Conservation (phyloP, 2,329 filamentous ascomycete genomes). For the Pseudopithomyces chartarum region DNA sequence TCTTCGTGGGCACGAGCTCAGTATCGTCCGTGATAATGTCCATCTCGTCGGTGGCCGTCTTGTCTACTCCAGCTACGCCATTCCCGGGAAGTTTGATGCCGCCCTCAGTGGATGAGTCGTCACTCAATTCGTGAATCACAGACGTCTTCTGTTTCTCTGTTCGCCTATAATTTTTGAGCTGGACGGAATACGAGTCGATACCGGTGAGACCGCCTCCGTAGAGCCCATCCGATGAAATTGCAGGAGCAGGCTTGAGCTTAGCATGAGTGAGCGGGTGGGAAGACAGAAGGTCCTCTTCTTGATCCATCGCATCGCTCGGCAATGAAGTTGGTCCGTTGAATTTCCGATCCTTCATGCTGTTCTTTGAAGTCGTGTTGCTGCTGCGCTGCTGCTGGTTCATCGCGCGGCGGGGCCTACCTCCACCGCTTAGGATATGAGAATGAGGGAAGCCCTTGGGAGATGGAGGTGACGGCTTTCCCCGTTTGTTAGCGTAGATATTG, state of each 20-base stretch:
- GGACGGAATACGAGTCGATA: constrained; percentile 10
- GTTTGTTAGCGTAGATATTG: neutral
- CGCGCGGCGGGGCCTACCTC: neutral
- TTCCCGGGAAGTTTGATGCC: neutral
- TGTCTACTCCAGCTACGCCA: neutral
- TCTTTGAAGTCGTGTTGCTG: constrained; percentile 9
- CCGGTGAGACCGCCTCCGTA: constrained; percentile 20
- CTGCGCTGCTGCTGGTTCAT: constrained; percentile 1
- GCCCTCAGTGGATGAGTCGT: neutral
- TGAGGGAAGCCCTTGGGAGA: neutral
- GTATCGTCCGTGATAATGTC: neutral
- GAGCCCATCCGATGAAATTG: constrained; percentile 14
- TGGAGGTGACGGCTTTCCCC: neutral
- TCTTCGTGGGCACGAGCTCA: neutral
- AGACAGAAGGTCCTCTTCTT: neutral
- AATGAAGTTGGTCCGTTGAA: constrained; percentile 26
- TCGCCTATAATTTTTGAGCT: neutral
- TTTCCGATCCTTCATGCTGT: constrained; percentile 1
- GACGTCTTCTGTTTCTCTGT: neutral
- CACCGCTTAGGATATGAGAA: neutral
- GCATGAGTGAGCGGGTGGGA: neutral
- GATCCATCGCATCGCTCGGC: constrained; percentile 17
- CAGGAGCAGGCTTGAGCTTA: neutral
- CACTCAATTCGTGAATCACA: neutral
- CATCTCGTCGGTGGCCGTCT: neutral